Percentiles rank a stretch among this genome's conserved stretches.
Conservation (phyloP, 257 asterid genomes). For the Jacaranda copaia region DNA sequence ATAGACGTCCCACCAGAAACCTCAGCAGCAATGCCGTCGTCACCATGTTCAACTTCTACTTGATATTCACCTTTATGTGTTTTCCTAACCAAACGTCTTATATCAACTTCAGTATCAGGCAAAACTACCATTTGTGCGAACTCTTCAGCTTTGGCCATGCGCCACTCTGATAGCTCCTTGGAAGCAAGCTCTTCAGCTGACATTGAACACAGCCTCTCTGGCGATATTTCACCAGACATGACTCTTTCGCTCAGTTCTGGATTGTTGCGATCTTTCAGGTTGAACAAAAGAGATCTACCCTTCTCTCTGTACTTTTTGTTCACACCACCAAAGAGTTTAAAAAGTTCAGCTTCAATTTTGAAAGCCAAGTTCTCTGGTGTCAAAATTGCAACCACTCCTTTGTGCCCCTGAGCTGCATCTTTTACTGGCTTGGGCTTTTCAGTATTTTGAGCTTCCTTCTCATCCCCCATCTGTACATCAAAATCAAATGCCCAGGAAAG, state of each 20-base stretch:
- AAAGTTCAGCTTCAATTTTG: constrained; percentile 79
- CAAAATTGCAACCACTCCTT: constrained; percentile 33
- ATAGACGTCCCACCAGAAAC: constrained; percentile 69
- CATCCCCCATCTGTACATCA: constrained; percentile 62
- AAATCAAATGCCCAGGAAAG: constrained; percentile 96
- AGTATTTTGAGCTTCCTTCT: constrained; percentile 50
- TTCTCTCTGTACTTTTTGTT: constrained; percentile 96
- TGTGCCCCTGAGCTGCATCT: constrained; percentile 47
- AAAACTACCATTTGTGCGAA: constrained; percentile 90
- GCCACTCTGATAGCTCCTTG: constrained; percentile 95
- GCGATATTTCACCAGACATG: constrained; percentile 82
- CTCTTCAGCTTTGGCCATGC: constrained; percentile 94
- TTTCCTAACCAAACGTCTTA: constrained; percentile 87
- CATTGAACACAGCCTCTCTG: constrained; percentile 90
- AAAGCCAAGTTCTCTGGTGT: constrained; percentile 65
- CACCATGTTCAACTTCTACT: constrained; percentile 75
- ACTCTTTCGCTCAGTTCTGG: constrained; percentile 95
- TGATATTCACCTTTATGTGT: constrained; percentile 99
- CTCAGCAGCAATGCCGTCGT: constrained; percentile 64
- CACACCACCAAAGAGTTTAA: constrained; percentile 80
- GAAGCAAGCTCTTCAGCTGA: constrained; percentile 99
- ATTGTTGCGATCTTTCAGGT: constrained; percentile 89
- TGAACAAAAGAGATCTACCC: constrained; percentile 94
- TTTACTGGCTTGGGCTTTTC: constrained; percentile 45
- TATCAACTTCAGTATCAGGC: constrained; percentile 83